These are phyloP conservation scores for Closterium sp. DNA, from an alignment of 139 green algal species.

Conservation along the genomic window DNA sequence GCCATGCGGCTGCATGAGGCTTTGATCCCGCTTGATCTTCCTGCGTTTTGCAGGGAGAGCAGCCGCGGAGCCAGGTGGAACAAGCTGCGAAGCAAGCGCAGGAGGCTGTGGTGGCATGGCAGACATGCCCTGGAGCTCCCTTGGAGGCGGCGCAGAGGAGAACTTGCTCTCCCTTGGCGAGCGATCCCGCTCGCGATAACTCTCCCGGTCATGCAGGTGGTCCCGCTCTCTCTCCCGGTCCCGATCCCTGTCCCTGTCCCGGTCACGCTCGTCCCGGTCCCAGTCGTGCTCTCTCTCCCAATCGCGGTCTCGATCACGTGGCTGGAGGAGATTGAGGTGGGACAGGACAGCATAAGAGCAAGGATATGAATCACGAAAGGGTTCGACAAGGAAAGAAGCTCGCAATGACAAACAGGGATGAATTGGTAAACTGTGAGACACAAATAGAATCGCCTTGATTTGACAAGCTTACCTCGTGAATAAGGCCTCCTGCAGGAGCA, in stretches of 20 bases:
- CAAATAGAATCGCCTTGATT: too few species aligned
- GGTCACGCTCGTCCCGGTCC: background rate
- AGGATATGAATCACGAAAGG: background rate
- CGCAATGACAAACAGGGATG: background rate
- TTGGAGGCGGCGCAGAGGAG: background rate
- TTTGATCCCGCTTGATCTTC: slow-evolving; percentile 9
- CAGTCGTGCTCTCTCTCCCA: background rate
- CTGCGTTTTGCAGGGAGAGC: background rate
- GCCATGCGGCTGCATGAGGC: background rate
- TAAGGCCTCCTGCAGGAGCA: background rate
- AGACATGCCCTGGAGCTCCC: background rate
- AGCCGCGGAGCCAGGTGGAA: background rate
- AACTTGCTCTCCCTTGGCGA: background rate
- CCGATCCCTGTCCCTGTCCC: background rate
- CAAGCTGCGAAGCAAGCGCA: background rate
- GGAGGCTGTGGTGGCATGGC: background rate
- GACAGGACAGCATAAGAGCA: background rate
- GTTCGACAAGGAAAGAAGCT: background rate
- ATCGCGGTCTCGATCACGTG: background rate
- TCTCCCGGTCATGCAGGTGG: background rate
- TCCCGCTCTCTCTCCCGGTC: background rate
- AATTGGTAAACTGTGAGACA: background rate
- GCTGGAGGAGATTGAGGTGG: background rate
- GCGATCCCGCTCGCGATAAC: background rate
- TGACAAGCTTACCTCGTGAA: background rate